Evolutionary conservation across 140 eudicot species (phyloP), one percentile per base, ranked within the genome.

Genomic region (Stevia rebaudiana): DNA sequence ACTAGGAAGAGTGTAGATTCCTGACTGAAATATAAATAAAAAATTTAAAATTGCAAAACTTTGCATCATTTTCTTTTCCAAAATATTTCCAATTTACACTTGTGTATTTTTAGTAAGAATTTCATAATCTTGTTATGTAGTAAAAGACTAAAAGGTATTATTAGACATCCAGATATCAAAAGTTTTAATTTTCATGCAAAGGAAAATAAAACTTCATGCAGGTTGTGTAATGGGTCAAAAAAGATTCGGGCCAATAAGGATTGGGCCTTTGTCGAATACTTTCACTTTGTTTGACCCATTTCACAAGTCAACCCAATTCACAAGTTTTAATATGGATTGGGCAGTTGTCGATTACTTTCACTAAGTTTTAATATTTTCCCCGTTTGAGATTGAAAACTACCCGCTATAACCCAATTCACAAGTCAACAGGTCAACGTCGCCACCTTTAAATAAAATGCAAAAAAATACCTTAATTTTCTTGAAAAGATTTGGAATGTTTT

Each of bases 1-100:
- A 50, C 95, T 90, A 10, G 97, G 97, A 76, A 90, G 95, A 33
- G 97, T 86, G 63, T 90, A 90, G 6, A 84, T 61, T 64, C 97
- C 97, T 65, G 84, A 76, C 97, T 90, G 69, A 60, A 8, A 76
- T 8, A 54, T 30, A 21, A 56, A 19, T 5, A n/a, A 17, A n/a
- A 62, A 42, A 23, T 44, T 42, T 3, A 61, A 61, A 60, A n/a
- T 19, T 18, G 24, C 28, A 6, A 16, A 11, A 22, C 2, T 16
- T 25, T 16, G 44, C 37, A 54, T 5, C 39, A 54, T 54, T 54
- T 50, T 54, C 61, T 54, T 8, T 8, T 25, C 21, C 40, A 28
- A 54, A 54, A 54, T 13, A 10, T 25, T 54, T 54, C 39, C 22
- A 12, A 25, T 11, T 24, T 53, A 6, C 19, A 53, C 21, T 46